Base-by-base conservation (phyloP, 2,329 filamentous ascomycete genomes). In the Stromatinia cepivora region DNA sequence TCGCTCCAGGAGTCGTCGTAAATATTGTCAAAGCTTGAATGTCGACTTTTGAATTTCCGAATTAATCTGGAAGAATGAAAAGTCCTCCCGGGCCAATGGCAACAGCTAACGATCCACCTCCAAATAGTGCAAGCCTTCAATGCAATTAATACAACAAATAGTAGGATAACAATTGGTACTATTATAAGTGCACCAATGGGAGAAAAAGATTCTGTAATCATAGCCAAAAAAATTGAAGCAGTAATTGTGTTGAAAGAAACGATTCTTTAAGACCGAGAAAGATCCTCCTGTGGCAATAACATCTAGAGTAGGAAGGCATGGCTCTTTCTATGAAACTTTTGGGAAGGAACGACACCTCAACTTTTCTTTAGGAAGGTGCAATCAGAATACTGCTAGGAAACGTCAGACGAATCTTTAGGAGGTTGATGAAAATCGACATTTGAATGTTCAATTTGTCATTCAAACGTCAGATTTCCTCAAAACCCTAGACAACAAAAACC, bases 121-220 rank as follows among this genome's bases (percentile, higher is more conserved):
- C 64, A 75, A 71, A 73, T 70, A 65, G 73, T 71, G 52, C 73
- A 68, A 50, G 72, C 71, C 69, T 79, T 76, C 42, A 79, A 67
- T 42, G 75, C 76, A 66, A 78, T 73, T 69, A 74, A 77, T 73
- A 77, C 77, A 72, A 76, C 76, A 45, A 75, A 76, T 67, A 70
- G 72, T 71, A 76, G 78, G 50, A 84, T 78, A 69, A 80, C 74
- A 70, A 84, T 83, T 53, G 83, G 82, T 67, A 84, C 80, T 59
- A 84, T 75, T 69, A 84, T 78, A 71, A 84, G 77, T 69, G 79
- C 80, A 70, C 82, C 77, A 73, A 83, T 75, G 72, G 82, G 79
- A 73, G 79, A 76, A 69, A 77, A 76, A 69, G 75, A 80, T 73
- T 78, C 79, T 69, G 69, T 77, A 75, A 71, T 77, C 77, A 79